phyloP scores from a whole-genome alignment of 2,329 filamentous ascomycete species.

The Phaeosphaeriaceae sp. region DNA sequence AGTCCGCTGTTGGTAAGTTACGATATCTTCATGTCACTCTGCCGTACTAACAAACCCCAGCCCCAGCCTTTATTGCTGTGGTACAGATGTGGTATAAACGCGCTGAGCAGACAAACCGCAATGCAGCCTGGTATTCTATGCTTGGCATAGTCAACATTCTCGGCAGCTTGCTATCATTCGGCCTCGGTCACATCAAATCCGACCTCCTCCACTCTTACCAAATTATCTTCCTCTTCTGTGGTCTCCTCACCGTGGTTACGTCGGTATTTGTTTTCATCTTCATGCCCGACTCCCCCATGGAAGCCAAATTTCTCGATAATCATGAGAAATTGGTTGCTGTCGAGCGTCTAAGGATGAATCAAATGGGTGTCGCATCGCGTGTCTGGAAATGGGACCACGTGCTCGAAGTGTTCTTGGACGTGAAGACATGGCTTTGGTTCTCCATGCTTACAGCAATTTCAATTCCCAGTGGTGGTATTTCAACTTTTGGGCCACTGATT shows the following conservation, averaged over 20 bases:
- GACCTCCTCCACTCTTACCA: slow-evolving; percentile 46
- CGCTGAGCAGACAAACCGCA: slow-evolving; percentile 63
- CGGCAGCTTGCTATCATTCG: slow-evolving; percentile 64
- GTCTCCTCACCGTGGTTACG: slow-evolving; percentile 58
- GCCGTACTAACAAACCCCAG: slow-evolving; percentile 15
- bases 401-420: slow-evolving; percentile 60
- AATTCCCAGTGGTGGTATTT: slow-evolving; percentile 64
- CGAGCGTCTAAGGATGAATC: slow-evolving; percentile 57
- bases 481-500: slow-evolving; percentile 65
- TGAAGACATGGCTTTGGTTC: slow-evolving; percentile 67
- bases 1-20: slow-evolving; percentile 58
- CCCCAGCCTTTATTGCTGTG: slow-evolving; percentile 42
- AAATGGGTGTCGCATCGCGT: slow-evolving; percentile 50
- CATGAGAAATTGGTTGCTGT: slow-evolving; percentile 65
- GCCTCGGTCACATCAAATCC: slow-evolving; percentile 63
- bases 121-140: slow-evolving; percentile 67
- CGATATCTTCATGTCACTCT: neutral
- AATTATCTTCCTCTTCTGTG: slow-evolving; percentile 47
- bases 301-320: slow-evolving; percentile 62
- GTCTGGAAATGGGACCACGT: slow-evolving; percentile 62
- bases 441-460: slow-evolving; percentile 49
- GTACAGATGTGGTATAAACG: slow-evolving; percentile 65
- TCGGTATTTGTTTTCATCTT: slow-evolving; percentile 58
- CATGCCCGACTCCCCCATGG: slow-evolving; percentile 70
- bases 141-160: slow-evolving; percentile 64